These are phyloP conservation scores for Mortierella polycephala DNA, from an alignment of 371 early-diverging fungal species.

Conservation along the genomic window DNA sequence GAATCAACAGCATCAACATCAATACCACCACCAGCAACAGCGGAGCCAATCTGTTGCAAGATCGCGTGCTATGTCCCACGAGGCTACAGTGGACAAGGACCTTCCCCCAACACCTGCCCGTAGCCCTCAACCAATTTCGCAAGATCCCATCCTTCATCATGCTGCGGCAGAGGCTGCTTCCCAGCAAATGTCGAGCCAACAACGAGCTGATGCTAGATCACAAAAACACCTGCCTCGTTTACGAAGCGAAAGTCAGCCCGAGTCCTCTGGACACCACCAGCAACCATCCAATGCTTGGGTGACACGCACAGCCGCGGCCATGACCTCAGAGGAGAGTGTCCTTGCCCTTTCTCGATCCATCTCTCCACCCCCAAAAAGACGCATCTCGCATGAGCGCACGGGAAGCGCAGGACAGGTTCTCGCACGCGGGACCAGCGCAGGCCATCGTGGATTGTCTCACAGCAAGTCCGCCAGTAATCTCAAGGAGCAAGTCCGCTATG, in stretches of 20 bases:
- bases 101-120: slow-evolving; percentile 39
- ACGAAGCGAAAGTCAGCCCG: slow-evolving; percentile 35
- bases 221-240: slow-evolving; percentile 19
- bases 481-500: slow-evolving; percentile 33
- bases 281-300: slow-evolving; percentile 2
- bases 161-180: not conserved
- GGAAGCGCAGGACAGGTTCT: slow-evolving; percentile 13
- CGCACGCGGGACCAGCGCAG: not conserved
- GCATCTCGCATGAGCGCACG: slow-evolving; percentile 17
- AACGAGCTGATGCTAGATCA: slow-evolving; percentile 6
- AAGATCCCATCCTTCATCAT: not conserved
- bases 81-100: slow-evolving; percentile 23
- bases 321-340: slow-evolving; percentile 25
- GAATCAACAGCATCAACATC: slow-evolving; percentile 10
- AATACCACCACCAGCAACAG: slow-evolving; percentile 20
- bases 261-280: slow-evolving; percentile 12
- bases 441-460: not conserved
- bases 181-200: not conserved
- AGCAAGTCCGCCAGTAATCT: slow-evolving; percentile 2
- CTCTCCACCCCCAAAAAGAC: slow-evolving; percentile 13
- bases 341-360: slow-evolving; percentile 20
- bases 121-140: not conserved
- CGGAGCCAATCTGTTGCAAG: slow-evolving; percentile 2
- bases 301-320: not conserved
- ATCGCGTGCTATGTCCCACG: slow-evolving; percentile 19